Evolutionary conservation across 148 eudicot genomes (phyloP).

Genomic region (Heliosperma pusillum): DNA sequence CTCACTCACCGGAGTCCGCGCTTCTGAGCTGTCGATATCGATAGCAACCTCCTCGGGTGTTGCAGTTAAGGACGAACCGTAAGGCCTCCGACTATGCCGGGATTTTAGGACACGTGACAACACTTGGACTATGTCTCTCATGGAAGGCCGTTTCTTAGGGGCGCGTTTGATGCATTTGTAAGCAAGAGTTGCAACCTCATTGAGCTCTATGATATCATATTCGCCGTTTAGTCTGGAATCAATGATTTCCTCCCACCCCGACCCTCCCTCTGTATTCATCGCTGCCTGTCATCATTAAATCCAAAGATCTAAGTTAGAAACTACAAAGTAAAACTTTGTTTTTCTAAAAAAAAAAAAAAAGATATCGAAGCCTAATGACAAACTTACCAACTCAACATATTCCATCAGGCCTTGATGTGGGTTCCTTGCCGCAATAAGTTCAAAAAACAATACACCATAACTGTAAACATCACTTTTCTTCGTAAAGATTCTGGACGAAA

Average conservation of each 20-base stretch:
- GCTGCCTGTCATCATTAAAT: slow-evolving; percentile 61
- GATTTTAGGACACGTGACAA: slow-evolving; percentile 54
- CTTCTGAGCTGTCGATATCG: slow-evolving; percentile 34
- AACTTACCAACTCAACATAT: slow-evolving; percentile 78
- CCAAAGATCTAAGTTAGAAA: background rate
- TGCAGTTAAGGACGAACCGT: slow-evolving; percentile 37
- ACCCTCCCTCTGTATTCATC: slow-evolving; percentile 74
- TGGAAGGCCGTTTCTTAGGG: slow-evolving; percentile 72
- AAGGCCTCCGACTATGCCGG: slow-evolving; percentile 44
- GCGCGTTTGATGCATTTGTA: slow-evolving; percentile 64
- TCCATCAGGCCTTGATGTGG: slow-evolving; percentile 94
- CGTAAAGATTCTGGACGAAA: slow-evolving; percentile 79
- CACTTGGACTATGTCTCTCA: slow-evolving; percentile 87
- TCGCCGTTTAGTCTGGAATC: slow-evolving; percentile 78
- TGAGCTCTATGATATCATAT: slow-evolving; percentile 61
- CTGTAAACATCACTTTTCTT: slow-evolving; percentile 96
- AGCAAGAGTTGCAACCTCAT: slow-evolving; percentile 76
- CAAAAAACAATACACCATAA: slow-evolving; percentile 88
- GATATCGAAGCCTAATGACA: background rate
- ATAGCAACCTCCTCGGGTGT: slow-evolving; percentile 51
- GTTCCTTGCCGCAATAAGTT: slow-evolving; percentile 84
- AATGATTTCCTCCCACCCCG: slow-evolving; percentile 86
- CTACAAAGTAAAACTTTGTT: too few species aligned
- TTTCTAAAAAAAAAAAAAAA: background rate
- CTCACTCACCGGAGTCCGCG: slow-evolving; percentile 31